These are phyloP conservation scores for Ophiobolus disseminans DNA, from an alignment of 2,329 filamentous ascomycete genomes.

Conservation along the genomic window DNA sequence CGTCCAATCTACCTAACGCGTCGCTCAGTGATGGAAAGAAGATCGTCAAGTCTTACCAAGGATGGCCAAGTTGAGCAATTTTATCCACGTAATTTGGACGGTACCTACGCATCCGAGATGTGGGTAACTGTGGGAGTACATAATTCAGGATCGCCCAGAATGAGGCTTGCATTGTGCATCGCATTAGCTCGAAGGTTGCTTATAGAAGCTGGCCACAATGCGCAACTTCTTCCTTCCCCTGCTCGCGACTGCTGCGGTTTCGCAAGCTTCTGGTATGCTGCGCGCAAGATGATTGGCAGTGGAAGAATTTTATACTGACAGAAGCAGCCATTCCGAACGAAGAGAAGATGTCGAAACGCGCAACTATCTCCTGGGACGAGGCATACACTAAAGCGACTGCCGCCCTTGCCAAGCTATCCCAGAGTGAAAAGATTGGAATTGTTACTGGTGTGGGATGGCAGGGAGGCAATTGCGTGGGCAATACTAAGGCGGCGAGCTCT, in stretches of 20 bases:
- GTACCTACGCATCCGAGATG: slow-evolving; percentile 8
- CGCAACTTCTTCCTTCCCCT: slow-evolving; percentile 31
- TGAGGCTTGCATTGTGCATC: not conserved
- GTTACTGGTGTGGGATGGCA: slow-evolving; percentile 47
- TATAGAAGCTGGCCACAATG: slow-evolving; percentile 24
- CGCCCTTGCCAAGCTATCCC: slow-evolving; percentile 49
- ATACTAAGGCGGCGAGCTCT: slow-evolving; percentile 43
- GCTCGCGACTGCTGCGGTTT: slow-evolving; percentile 30
- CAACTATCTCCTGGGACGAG: slow-evolving; percentile 44
- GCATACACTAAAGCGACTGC: slow-evolving; percentile 51
- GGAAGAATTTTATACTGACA: slow-evolving; percentile 8
- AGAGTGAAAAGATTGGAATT: slow-evolving; percentile 50
- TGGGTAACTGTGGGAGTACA: slow-evolving; percentile 17
- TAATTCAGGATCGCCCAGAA: slow-evolving; percentile 22
- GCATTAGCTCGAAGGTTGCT: not conserved
- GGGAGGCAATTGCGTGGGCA: slow-evolving; percentile 45
- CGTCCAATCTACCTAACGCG: slow-evolving; percentile 14
- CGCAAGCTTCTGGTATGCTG: slow-evolving; percentile 29
- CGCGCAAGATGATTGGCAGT: not conserved
- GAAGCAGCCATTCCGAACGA: slow-evolving; percentile 29
- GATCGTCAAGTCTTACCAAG: slow-evolving; percentile 13
- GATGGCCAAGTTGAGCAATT: slow-evolving; percentile 29
- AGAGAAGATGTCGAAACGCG: slow-evolving; percentile 25
- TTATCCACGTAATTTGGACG: slow-evolving; percentile 16
- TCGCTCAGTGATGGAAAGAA: slow-evolving; percentile 4